Conservation (phyloP, 2,329 filamentous ascomycete genomes). For the Fusarium sp. region DNA sequence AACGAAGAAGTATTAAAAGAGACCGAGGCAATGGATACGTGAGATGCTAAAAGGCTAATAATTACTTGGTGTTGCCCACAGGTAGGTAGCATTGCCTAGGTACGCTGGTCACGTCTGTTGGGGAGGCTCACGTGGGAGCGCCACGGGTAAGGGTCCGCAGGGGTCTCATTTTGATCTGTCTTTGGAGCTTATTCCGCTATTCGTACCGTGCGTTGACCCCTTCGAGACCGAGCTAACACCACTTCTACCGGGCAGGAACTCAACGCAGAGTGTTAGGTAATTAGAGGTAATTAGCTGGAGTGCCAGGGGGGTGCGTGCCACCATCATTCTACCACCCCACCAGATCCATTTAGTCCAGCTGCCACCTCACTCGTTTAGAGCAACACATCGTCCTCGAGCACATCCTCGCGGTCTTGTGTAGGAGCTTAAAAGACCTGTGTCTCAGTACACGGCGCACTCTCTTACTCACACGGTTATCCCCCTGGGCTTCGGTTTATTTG, state of each 20-base stretch:
- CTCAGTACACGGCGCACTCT: background rate
- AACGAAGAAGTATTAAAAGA: constrained; percentile 2
- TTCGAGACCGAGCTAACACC: background rate
- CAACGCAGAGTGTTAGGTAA: constrained; percentile 27
- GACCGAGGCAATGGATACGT: constrained; percentile 17
- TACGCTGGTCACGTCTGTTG: constrained; percentile 39
- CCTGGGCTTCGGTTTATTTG: background rate
- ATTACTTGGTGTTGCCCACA: background rate
- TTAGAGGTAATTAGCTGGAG: constrained; percentile 13
- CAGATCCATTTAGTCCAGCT: constrained; percentile 32
- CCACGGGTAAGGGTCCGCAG: constrained; percentile 39
- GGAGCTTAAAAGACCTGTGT: constrained; percentile 6
- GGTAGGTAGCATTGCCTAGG: background rate
- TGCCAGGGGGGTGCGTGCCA: constrained; percentile 9
- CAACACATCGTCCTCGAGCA: constrained; percentile 12
- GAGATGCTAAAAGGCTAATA: background rate
- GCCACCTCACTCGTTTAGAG: constrained; percentile 39
- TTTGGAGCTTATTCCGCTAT: constrained; percentile 16
- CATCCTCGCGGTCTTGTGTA: constrained; percentile 1
- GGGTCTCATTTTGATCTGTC: constrained; percentile 14
- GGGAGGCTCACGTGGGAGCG: constrained; percentile 45
- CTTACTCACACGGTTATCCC: background rate
- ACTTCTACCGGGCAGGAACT: background rate
- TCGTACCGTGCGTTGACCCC: constrained; percentile 3
- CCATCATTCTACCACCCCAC: constrained; percentile 33